Evolutionary conservation across 2,329 filamentous ascomycete species (phyloP).

Genomic region (Penicillium sp.): DNA sequence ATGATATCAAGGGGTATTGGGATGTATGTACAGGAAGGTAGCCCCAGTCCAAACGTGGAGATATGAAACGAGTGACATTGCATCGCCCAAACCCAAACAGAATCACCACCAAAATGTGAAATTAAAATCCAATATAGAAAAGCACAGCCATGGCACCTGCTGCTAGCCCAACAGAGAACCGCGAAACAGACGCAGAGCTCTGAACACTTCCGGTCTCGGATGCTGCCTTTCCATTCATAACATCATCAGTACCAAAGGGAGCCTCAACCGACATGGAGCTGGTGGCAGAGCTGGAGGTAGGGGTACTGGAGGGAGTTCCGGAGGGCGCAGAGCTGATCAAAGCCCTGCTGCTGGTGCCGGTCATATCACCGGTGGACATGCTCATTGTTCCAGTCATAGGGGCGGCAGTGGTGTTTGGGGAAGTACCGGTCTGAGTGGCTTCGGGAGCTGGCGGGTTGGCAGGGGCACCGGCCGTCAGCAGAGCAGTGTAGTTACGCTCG

Average conservation of each 20-base stretch:
- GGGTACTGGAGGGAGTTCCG: constrained; percentile 22
- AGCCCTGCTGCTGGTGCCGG: constrained; percentile 50
- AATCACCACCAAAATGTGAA: background rate
- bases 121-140: constrained; percentile 29
- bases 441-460: constrained; percentile 23
- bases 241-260: constrained; percentile 8
- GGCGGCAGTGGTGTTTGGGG: constrained; percentile 2
- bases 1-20: constrained; percentile 17
- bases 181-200: constrained; percentile 26
- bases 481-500: constrained; percentile 57
- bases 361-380: constrained; percentile 7
- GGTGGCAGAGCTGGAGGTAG: constrained; percentile 14
- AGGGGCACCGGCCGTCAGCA: constrained; percentile 46
- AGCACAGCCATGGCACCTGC: constrained; percentile 36
- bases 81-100: background rate
- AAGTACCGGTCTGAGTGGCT: constrained; percentile 4
- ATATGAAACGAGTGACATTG: constrained; percentile 5
- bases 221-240: constrained; percentile 13
- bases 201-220: constrained; percentile 11
- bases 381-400: background rate
- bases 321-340: constrained; percentile 29
- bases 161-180: constrained; percentile 32
- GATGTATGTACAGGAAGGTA: constrained; percentile 25
- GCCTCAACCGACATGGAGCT: constrained; percentile 5
- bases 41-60: constrained; percentile 4